These are phyloP conservation scores for Prunus persica DNA, from an alignment of 306 rosid species.

Conservation along the genomic window DNA sequence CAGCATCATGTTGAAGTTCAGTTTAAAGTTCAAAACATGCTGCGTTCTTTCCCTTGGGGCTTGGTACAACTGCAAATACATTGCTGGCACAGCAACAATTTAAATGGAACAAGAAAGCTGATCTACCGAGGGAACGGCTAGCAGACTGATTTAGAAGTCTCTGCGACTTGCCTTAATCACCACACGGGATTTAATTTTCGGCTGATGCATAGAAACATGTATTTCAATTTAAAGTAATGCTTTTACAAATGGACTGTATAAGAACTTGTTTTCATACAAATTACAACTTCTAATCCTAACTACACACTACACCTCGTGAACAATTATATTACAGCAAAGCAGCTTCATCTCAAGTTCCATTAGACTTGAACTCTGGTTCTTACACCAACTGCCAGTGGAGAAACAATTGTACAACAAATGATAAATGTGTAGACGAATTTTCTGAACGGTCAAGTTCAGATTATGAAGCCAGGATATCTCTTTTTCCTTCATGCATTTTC, in stretches of 20 bases:
- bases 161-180: neutral
- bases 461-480: neutral
- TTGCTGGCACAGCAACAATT: neutral
- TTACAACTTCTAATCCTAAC: neutral
- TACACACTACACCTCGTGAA: neutral
- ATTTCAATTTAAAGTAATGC: neutral
- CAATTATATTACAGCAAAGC: neutral
- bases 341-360: neutral
- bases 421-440: neutral
- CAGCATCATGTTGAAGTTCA: too few species aligned
- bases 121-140: neutral
- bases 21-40: too few species aligned
- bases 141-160: neutral
- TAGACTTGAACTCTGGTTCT: neutral
- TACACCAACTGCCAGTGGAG: neutral
- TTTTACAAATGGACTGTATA: neutral
- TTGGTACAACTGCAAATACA: neutral
- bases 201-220: neutral
- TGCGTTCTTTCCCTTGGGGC: too few species aligned
- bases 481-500: neutral
- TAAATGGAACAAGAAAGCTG: neutral
- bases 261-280: slow-evolving; percentile 1
- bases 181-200: neutral
- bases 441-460: neutral
- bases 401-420: neutral